Base-by-base conservation (phyloP, 202 grass and related monocot genomes). In the Hordeum pubiflorum region DNA sequence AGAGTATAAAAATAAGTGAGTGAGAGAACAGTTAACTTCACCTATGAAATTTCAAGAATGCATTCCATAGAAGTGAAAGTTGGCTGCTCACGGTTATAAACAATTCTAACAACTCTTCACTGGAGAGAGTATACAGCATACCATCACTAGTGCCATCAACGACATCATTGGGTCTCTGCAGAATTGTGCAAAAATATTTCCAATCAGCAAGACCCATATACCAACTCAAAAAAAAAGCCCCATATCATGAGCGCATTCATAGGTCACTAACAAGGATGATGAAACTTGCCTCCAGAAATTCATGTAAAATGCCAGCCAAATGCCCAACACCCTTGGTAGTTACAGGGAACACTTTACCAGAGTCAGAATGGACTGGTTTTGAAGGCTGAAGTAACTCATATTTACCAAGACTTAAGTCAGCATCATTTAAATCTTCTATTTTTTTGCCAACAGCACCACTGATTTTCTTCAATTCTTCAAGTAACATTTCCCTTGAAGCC, bases 41-140 rank as follows among this genome's bases (percentile, higher is more conserved):
- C 96, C 96, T 93, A 62, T 99, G 96, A 85, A 96, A 99, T 81
- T 93, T 93, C 88, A 99, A 87, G 82, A 99, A 99, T 72, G 92
- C 73, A 86, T 95, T 99, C 96, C 96, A 99, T 41, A 99, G 33
- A 82, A 99, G 83, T 83, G 96, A 93, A 80, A 99, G 89, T 65
- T 96, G 92, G 66, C 79, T 70, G 78, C 96, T 94, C 27, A 99
- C 81, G 69, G 89, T 93, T 50, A 91, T 75, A 90, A 91, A 96
- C 72, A 91, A 77, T 64, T 96, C 90, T 64, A 99, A 82, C 58
- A 96, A n/a, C 48, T 99, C 92, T 89, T 91, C 92, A 69, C 89
- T 91, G 2, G 90, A 86, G 85, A 99, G 87, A 76, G 96, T 85
- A 76, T 91, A 88, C 10, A 99, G 75, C 80, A 93, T 83, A 67